Evolutionary conservation across 2,329 filamentous ascomycete species (phyloP).

Genomic region (Colletotrichum musae): DNA sequence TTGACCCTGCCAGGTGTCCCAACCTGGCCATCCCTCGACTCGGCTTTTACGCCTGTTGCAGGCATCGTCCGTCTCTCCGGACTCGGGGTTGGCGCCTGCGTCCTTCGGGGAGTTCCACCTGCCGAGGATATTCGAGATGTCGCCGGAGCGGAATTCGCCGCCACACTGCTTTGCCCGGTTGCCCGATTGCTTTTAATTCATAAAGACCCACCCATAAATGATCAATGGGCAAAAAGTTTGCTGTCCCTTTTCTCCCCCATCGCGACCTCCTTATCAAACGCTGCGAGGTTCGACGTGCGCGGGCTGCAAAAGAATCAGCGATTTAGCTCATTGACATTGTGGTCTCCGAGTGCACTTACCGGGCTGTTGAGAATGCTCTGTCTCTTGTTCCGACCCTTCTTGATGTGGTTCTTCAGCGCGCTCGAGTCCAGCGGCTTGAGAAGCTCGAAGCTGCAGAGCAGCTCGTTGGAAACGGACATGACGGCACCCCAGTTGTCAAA

Average conservation of each 20-base stretch:
- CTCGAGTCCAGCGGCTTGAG: constrained; percentile 97
- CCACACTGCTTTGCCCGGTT: constrained; percentile 34
- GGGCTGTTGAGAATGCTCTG: constrained; percentile 97
- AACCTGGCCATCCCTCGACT: constrained; percentile 41
- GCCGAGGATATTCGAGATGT: constrained; percentile 42
- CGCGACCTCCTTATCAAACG: constrained; percentile 53
- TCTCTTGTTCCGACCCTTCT: constrained; percentile 95
- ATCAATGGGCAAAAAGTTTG: constrained; percentile 3
- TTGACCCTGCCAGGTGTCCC: constrained; percentile 42
- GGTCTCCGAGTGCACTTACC: constrained; percentile 69
- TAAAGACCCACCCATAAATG: constrained; percentile 29
- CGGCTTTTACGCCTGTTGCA: constrained; percentile 40
- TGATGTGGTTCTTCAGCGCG: constrained; percentile 97
- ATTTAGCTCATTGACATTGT: not conserved
- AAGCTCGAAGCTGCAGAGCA: constrained; percentile 97
- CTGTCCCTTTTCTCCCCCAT: constrained; percentile 34
- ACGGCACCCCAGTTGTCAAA: constrained; percentile 99
- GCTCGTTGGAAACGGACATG: constrained; percentile 95
- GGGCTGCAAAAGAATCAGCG: constrained; percentile 56
- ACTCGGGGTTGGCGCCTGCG: constrained; percentile 33
- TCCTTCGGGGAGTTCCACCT: constrained; percentile 44
- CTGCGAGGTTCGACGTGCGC: constrained; percentile 71
- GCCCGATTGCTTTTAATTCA: constrained; percentile 37
- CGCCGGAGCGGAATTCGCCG: constrained; percentile 23
- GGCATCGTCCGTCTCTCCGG: constrained; percentile 30